Conservation (phyloP, 1,284 basidiomycete species). For the Chiua sp. region DNA sequence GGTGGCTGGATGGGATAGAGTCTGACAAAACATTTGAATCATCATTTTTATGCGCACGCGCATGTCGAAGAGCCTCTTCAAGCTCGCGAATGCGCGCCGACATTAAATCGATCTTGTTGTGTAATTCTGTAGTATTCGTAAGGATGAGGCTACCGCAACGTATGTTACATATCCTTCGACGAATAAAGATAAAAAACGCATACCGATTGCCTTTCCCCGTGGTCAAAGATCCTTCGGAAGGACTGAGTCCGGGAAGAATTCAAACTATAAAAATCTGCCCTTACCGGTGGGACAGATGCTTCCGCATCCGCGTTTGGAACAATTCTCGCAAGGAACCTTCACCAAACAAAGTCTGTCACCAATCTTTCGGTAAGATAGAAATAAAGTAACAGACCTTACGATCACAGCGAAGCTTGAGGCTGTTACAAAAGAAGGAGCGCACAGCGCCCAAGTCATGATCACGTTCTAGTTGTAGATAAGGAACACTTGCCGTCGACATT, state of each 20-base stretch:
- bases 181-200: not conserved
- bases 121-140: slow-evolving; percentile 68
- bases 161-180: not conserved
- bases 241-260: slow-evolving; percentile 7
- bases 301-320: slow-evolving; percentile 69
- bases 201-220: slow-evolving; percentile 61
- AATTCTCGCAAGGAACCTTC: slow-evolving; percentile 75
- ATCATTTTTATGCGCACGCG: slow-evolving; percentile 54
- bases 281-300: slow-evolving; percentile 73
- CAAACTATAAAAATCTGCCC: slow-evolving; percentile 9
- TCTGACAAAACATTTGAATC: slow-evolving; percentile 53
- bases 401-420: slow-evolving; percentile 76
- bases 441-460: not conserved
- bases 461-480: no score
- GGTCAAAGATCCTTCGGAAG: slow-evolving; percentile 51
- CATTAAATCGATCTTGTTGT: slow-evolving; percentile 63
- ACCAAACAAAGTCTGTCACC: not conserved
- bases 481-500: slow-evolving; percentile 59
- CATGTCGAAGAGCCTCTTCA: slow-evolving; percentile 55
- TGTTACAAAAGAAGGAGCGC: slow-evolving; percentile 20
- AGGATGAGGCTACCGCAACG: slow-evolving; percentile 53
- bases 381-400: slow-evolving; percentile 52
- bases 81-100: slow-evolving; percentile 60
- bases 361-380: not conserved
- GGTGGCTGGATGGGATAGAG: slow-evolving; percentile 24